Evolutionary conservation across 345 rosid genomes (phyloP).

Genomic region (Microthlaspi erraticum): DNA sequence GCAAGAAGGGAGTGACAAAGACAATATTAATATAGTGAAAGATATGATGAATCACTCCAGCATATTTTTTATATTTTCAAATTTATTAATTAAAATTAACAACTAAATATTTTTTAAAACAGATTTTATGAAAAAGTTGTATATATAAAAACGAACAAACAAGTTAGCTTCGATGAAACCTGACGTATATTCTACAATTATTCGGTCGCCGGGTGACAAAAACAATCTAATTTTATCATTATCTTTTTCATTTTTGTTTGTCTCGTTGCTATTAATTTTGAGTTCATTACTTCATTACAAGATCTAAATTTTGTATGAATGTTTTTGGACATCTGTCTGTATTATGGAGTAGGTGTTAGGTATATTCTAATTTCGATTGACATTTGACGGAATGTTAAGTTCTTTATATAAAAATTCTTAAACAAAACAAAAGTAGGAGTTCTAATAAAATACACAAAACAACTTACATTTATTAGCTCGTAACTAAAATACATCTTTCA

Average conservation of each 20-base stretch:
- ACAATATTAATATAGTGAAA: not conserved
- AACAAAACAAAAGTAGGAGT: not conserved
- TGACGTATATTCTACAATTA: constrained; percentile 24
- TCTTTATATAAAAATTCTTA: not conserved
- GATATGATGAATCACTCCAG: constrained; percentile 41
- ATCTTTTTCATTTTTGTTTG: constrained; percentile 5
- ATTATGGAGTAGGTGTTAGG: constrained; percentile 39
- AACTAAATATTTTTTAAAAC: not conserved
- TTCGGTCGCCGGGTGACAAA: constrained; percentile 12
- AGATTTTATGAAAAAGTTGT: not conserved
- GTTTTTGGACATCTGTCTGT: not conserved
- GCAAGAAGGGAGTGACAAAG: constrained; percentile 34
- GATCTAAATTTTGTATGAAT: constrained; percentile 13
- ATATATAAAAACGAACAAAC: constrained; percentile 14
- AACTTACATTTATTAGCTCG: not conserved
- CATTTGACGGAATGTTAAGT: constrained; percentile 1
- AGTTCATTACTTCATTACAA: constrained; percentile 7
- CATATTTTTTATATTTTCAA: not conserved
- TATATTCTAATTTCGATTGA: constrained; percentile 1
- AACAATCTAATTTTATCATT: not conserved
- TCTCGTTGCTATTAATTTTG: constrained; percentile 6
- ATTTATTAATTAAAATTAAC: not conserved
- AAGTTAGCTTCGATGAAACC: constrained; percentile 29
- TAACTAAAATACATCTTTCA: not conserved
- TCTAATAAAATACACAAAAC: not conserved